Evolutionary conservation across 1,139 yeast genomes (phyloP).

Genomic region (Pneumocystis murina): DNA sequence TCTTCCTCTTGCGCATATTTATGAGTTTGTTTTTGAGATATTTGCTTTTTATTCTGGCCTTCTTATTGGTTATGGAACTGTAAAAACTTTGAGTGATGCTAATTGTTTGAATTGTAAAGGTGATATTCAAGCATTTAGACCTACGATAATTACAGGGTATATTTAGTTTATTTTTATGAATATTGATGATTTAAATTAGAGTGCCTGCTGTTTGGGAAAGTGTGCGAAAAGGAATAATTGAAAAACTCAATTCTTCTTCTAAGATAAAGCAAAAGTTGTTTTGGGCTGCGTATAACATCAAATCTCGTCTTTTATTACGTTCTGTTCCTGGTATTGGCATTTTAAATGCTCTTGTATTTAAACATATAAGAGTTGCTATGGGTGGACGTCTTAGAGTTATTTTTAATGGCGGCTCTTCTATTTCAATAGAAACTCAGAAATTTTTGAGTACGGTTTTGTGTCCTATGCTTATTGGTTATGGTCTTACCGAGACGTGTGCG

Average conservation of each 20-base stretch:
- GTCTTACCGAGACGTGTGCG: constrained; percentile 92
- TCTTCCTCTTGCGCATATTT: constrained; percentile 90
- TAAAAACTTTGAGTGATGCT: constrained; percentile 73
- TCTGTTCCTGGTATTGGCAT: constrained; percentile 60
- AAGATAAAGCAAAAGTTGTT: constrained; percentile 59
- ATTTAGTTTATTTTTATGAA: background rate
- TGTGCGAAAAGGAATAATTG: constrained; percentile 78
- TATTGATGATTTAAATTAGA: constrained; percentile 22
- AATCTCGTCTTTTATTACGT: constrained; percentile 42
- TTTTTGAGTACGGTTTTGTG: constrained; percentile 65
- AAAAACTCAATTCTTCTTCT: constrained; percentile 57
- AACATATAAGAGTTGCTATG: constrained; percentile 82
- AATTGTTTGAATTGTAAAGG: constrained; percentile 76
- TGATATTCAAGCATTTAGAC: constrained; percentile 75
- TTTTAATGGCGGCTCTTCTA: constrained; percentile 90
- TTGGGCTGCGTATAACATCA: constrained; percentile 77
- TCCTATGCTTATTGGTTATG: constrained; percentile 90
- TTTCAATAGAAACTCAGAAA: constrained; percentile 71
- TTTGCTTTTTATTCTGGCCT: constrained; percentile 80
- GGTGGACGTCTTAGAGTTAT: constrained; percentile 71
- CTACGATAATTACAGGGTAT: constrained; percentile 73
- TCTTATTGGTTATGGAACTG: constrained; percentile 76
- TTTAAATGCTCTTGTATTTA: constrained; percentile 57
- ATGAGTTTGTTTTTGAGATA: constrained; percentile 81
- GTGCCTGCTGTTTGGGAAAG: constrained; percentile 99